These are phyloP conservation scores for Clavariopsis aquatica DNA, from an alignment of 495 filamentous ascomycete genomes.

Conservation along the genomic window DNA sequence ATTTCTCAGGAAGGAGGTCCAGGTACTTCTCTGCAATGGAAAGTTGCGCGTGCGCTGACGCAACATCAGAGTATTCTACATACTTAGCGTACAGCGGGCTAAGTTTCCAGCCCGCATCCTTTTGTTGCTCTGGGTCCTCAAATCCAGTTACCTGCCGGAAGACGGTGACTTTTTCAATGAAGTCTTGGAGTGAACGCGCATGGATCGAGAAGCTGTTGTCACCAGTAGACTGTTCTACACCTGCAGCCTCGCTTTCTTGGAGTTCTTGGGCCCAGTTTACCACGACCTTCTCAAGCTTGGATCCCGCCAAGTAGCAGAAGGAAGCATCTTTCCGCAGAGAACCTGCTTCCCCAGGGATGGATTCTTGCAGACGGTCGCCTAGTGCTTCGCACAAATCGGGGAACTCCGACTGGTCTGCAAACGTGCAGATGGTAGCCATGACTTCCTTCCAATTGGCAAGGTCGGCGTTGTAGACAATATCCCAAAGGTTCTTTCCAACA, in stretches of 20 bases:
- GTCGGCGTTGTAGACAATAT: constrained; percentile 94
- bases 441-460: constrained; percentile 93
- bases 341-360: constrained; percentile 52
- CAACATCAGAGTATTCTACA: constrained; percentile 92
- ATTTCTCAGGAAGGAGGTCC: constrained; percentile 79
- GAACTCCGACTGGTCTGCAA: constrained; percentile 86
- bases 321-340: constrained; percentile 77
- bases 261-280: constrained; percentile 90
- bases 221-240: constrained; percentile 63
- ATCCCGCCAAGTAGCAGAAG: constrained; percentile 93
- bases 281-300: constrained; percentile 95
- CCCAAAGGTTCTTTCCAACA: constrained; percentile 96
- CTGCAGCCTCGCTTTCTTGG: constrained; percentile 74
- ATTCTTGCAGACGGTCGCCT: constrained; percentile 85
- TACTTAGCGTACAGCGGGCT: constrained; percentile 89
- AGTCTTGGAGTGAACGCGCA: constrained; percentile 79
- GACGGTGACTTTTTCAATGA: constrained; percentile 98
- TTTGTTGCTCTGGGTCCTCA: constrained; percentile 69
- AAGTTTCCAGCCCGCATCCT: constrained; percentile 84
- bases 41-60: constrained; percentile 85
- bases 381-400: constrained; percentile 94
- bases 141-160: constrained; percentile 95
- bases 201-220: constrained; percentile 90
- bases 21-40: constrained; percentile 88
- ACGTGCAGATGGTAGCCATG: constrained; percentile 93